Base-by-base conservation (phyloP, 257 asterid genomes). In the Solanum raphanifolium region DNA sequence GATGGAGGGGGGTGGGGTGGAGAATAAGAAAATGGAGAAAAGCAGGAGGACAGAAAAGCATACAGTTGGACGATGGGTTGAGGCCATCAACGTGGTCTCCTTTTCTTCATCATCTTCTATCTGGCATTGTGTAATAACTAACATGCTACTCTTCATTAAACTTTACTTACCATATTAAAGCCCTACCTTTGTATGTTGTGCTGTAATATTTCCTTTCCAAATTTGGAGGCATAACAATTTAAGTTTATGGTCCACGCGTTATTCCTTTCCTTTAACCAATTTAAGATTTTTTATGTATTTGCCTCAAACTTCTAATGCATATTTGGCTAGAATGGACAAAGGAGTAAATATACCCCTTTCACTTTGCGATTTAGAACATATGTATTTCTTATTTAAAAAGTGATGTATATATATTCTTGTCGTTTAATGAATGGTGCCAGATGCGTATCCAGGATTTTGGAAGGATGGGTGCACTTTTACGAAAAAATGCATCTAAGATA, bases 11-110 rank as follows among this genome's bases (percentile, higher is more conserved):
- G 15, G 46, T 83, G 71, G 55, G 60, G 6, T 1, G 60, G 36
- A 16, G 39, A 87, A 90, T 89, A 91, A 86, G 32, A 87, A 87
- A 92, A 91, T 90, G 92, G 90, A 87, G 81, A 31, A 90, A 89
- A 66, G 82, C 43, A 88, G 88, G 83, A 91, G 66, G 96, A 93
- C 98, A 93, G 96, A 89, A 85, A 87, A 92, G 97, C 95, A 88
- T 92, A 94, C 96, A 94, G 93, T 90, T 94, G 96, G 95, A 92
- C 86, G 89, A 71, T 88, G 91, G 86, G 92, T 89, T 92, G 93
- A 92, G 93, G 92, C 94, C 94, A 90, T 86, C 91, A 90, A 90
- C 91, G 89, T 90, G 91, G 91, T 89, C 91, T 86, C 81, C 89
- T 87, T 88, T 86, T 87, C 87, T 89, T 55, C 66, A 55, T 86